Evolutionary conservation across 441 rosid genomes (phyloP), one percentile per base, ranked within the genome.

Genomic region (Kokia cookei): DNA sequence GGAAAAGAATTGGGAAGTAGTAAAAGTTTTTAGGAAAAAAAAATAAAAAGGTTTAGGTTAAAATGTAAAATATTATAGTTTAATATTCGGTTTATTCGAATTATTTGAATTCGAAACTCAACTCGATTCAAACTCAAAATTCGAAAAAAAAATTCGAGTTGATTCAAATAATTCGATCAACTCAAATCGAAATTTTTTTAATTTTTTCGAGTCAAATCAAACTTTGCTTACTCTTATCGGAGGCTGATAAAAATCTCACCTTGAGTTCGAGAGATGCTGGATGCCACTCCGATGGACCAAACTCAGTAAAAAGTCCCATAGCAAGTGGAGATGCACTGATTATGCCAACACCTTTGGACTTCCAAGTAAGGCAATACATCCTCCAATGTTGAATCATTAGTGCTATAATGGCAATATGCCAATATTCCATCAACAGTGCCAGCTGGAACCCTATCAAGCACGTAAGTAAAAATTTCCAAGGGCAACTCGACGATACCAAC

Each of bases 241-340:
- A 19, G 22, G 22, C 22, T 19, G 0, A 19, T 19, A 19, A 19
- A 19, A 45, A 13, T 51, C 74, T 70, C 50, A 90, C 98, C 92
- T 91, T 91, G 70, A 91, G 81, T 75, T 95, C 95, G 17, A 86
- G 82, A 14, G 97, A 83, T 73, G 97, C 98, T 17, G 99, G 98
- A 81, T 95, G 99, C 93, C 97, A 90, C 76, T 88, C 95, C 19
- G 98, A 97, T 42, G 97, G 97, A 70, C 98, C 99, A 72, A 77
- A 84, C 65, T 90, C 97, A 0, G 97, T 93, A n/a, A 92, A 92
- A 17, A 95, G 94, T 73, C 95, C 97, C 99, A 93, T 93, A 50
- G 98, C 77, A 73, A 95, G 90, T 8, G 98, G 99, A 15, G 97
- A 85, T 65, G 99, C 98, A 76, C 83, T 89, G 66, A 95, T 93